Base-by-base conservation (phyloP, 2,329 filamentous ascomycete species). In the Arthrinium phaeospermum region DNA sequence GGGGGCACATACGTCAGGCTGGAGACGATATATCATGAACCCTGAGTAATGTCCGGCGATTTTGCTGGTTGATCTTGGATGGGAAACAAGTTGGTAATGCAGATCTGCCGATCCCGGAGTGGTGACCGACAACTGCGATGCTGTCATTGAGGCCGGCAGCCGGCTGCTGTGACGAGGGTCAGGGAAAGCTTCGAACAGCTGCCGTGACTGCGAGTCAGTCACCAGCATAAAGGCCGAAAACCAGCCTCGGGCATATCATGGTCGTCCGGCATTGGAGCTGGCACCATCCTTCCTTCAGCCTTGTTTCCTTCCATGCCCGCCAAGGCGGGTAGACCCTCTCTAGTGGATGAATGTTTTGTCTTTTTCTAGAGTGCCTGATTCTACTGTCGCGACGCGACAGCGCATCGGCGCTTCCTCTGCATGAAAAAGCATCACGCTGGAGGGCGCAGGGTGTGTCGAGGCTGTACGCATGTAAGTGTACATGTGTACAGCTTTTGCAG, bases 301-400 rank as follows among this genome's bases (percentile, higher is more conserved):
- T 61, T 61, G 53, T 61, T 61, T 61, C 22, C 53, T 10, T 12
- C 1, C 7, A 37, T 61, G 30, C 16, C 27, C 2, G 53, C 53
- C 53, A 61, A 61, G 53, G 34, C 30, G 30, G 53, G 53, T 34
- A 61, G 53, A 61, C 53, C 53, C 53, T 61, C 53, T 57, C 51
- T 16, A 30, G 24, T 27, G 24, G 49, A 14, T 14, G 49, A n/a
- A 49, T 53, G 49, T 57, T 30, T 57, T 30, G 30, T 57, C 51
- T 3, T 30, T 7, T 24, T 34, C 53, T 61, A 27, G 53, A 61
- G 53, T 27, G 53, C 53, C 16, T 27, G 30, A 61, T 41, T 41
- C 16, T 61, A 37, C 30, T 37, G 53, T 12, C 34, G 30, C 53
- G 34, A 61, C 27, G 45, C 22, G 45, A 22, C n/a, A 34, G 53